Conservation (phyloP, 2,329 filamentous ascomycete species). For the Zopfia rhizophila region DNA sequence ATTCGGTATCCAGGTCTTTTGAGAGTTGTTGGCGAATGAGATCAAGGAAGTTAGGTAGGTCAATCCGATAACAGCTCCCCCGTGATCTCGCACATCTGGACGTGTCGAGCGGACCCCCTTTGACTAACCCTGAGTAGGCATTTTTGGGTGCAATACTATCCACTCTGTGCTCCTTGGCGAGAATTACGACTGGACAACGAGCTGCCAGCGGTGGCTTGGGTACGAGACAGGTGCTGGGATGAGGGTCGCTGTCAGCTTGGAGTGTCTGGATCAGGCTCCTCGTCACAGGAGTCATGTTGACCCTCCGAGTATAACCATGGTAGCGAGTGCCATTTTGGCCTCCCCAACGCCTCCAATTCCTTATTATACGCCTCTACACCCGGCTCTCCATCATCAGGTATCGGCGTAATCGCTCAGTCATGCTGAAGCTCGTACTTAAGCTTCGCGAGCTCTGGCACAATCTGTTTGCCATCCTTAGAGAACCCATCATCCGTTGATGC, state of each 20-base stretch:
- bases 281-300: constrained; percentile 14
- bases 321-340: constrained; percentile 81
- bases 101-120: constrained; percentile 23
- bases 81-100: constrained; percentile 51
- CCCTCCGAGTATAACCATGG: constrained; percentile 87
- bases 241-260: constrained; percentile 16
- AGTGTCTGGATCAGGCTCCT: constrained; percentile 20
- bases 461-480: constrained; percentile 82
- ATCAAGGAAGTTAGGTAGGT: constrained; percentile 35
- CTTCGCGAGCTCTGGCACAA: constrained; percentile 79
- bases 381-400: constrained; percentile 78
- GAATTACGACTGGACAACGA: constrained; percentile 1
- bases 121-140: constrained; percentile 24
- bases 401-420: constrained; percentile 79
- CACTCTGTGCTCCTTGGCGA: constrained; percentile 13
- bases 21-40: constrained; percentile 41
- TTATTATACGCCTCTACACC: constrained; percentile 87
- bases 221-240: constrained; percentile 7
- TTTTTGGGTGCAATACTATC: constrained; percentile 28
- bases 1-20: constrained; percentile 27
- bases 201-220: constrained; percentile 11
- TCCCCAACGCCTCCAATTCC: constrained; percentile 79
- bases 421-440: constrained; percentile 98
- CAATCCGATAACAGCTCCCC: constrained; percentile 39
- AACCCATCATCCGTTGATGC: constrained; percentile 70